phyloP scores from a whole-genome alignment of 2,329 filamentous ascomycete genomes.

The Cytospora piceicola region DNA sequence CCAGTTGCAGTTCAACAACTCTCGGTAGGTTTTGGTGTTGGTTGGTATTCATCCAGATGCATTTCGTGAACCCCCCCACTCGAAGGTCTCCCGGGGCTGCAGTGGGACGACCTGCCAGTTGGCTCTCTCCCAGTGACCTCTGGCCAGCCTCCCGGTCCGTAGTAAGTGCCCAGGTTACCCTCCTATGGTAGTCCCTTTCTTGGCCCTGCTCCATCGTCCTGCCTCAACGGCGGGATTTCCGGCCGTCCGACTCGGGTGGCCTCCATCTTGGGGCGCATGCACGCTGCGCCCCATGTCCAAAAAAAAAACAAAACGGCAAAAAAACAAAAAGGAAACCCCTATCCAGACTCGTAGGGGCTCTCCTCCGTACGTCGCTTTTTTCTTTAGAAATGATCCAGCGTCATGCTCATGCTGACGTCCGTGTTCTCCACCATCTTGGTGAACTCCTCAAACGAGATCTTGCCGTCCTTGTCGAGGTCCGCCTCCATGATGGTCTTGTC shows the following conservation, averaged over 20 bases:
- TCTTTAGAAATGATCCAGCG: slow-evolving; percentile 45
- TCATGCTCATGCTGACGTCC: slow-evolving; percentile 76
- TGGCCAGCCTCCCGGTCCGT: background rate
- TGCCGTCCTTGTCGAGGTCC: slow-evolving; percentile 91
- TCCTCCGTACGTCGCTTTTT: background rate
- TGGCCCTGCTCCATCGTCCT: background rate
- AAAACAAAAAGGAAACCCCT: too few species aligned
- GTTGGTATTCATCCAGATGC: background rate
- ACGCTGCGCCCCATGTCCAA: background rate
- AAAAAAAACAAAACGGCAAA: background rate
- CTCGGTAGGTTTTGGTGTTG: background rate
- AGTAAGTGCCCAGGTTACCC: background rate
- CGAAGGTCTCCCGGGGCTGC: background rate
- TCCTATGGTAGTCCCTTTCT: background rate
- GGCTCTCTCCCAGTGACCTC: background rate
- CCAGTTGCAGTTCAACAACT: background rate
- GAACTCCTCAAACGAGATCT: slow-evolving; percentile 99
- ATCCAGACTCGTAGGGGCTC: background rate
- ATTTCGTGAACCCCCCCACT: background rate
- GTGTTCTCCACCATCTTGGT: slow-evolving; percentile 98
- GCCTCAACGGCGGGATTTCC: background rate
- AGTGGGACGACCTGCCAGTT: background rate
- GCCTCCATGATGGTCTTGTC: slow-evolving; percentile 99
- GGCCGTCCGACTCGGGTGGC: background rate
- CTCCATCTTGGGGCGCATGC: background rate